Conservation (phyloP, 495 filamentous ascomycete genomes). For the Aspergillus nanangensis region DNA sequence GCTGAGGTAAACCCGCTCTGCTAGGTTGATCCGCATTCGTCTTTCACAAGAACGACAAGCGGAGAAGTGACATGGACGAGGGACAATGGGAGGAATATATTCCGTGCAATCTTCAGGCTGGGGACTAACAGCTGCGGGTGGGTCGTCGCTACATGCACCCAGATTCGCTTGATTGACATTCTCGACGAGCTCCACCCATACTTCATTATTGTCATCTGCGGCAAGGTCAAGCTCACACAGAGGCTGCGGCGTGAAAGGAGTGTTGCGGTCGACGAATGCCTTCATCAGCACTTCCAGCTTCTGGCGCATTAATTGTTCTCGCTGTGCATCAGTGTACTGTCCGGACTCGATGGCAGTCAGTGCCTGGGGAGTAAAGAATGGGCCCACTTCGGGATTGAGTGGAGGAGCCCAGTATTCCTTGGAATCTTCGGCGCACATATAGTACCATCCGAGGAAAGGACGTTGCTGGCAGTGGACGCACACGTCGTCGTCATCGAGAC, state of each 20-base stretch:
- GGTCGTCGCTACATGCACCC: no score
- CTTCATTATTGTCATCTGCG: no score
- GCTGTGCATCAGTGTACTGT: slow-evolving; percentile 40
- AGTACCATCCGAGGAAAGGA: slow-evolving; percentile 59
- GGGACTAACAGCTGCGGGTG: no score
- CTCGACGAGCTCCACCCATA: no score
- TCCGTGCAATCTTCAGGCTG: no score
- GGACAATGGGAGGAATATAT: slow-evolving; percentile 5
- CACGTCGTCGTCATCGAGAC: slow-evolving; percentile 10
- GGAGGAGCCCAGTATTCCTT: slow-evolving; percentile 14
- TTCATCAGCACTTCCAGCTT: slow-evolving; percentile 31
- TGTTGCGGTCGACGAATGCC: slow-evolving; percentile 9
- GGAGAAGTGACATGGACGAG: slow-evolving; percentile 42
- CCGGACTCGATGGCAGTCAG: slow-evolving; percentile 47
- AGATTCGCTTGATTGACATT: no score
- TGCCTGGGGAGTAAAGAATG: slow-evolving; percentile 32
- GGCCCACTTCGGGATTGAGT: slow-evolving; percentile 21
- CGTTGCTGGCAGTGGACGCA: slow-evolving; percentile 50
- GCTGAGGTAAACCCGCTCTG: slow-evolving; percentile 42
- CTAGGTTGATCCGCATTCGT: slow-evolving; percentile 16
- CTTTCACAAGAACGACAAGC: slow-evolving; percentile 49
- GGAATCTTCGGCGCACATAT: slow-evolving; percentile 57
- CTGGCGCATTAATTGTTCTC: slow-evolving; percentile 34
- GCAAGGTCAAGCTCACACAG: no score
- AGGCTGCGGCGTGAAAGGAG: no score